These are phyloP conservation scores for Cocos nucifera DNA, from an alignment of 176 grass and related monocot species.

Conservation along the genomic window DNA sequence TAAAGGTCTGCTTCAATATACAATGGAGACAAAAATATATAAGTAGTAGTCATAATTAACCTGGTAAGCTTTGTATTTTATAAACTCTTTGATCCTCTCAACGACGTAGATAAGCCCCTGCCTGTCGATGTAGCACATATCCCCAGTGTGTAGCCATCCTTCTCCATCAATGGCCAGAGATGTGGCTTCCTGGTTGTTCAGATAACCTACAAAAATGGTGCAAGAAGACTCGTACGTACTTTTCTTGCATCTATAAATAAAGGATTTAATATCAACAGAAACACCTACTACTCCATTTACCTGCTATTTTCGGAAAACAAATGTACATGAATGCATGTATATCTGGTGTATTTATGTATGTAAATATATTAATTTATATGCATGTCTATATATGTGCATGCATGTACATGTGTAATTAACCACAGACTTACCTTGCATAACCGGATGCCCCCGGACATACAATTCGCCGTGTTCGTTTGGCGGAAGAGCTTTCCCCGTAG, in stretches of 20 bases:
- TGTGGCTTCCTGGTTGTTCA: slow-evolving; percentile 35
- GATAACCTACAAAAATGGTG: slow-evolving; percentile 22
- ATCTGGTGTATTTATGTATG: too few relatives aligned
- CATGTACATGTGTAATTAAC: too few relatives aligned
- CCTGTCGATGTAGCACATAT: slow-evolving; percentile 39
- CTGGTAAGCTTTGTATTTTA: slow-evolving; percentile 61
- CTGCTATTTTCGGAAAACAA: too few relatives aligned
- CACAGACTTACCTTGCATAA: slow-evolving; percentile 26
- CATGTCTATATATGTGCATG: too few relatives aligned
- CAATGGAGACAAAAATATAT: background rate
- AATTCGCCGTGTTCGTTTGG: slow-evolving; percentile 30
- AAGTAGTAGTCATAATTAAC: slow-evolving; percentile 8
- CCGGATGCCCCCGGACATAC: slow-evolving; percentile 24
- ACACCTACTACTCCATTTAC: too few relatives aligned
- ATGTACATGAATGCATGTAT: too few relatives aligned
- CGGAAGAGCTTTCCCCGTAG: slow-evolving; percentile 18
- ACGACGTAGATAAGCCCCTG: slow-evolving; percentile 32
- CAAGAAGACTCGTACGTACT: too few relatives aligned
- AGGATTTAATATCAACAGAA: too few relatives aligned
- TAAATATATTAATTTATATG: too few relatives aligned
- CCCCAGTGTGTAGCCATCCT: slow-evolving; percentile 43
- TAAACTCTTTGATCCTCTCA: slow-evolving; percentile 51
- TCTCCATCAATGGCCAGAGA: slow-evolving; percentile 18
- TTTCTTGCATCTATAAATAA: too few relatives aligned
- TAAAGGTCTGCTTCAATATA: too few relatives aligned